A percentile compares a stretch with the other conserved stretches of the same genome.
phyloP scores from a whole-genome alignment of 2,329 filamentous ascomycete species.

The Fusarium sp. region DNA sequence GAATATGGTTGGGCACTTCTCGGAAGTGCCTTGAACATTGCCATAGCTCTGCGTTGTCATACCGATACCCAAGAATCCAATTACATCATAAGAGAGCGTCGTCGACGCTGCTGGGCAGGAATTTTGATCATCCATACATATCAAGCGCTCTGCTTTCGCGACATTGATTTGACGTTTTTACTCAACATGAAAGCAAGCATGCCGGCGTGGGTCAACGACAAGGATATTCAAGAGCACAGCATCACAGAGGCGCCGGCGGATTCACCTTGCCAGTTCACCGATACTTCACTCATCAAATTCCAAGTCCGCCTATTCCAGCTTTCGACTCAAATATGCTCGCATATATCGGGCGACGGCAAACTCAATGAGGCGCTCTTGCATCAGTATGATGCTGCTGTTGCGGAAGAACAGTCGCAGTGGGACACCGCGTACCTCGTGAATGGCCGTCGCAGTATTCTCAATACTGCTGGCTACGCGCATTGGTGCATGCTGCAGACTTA shows the following conservation, averaged over 20 bases:
- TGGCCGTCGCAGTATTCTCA: background rate
- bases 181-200: slow-evolving; percentile 21
- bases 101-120: slow-evolving; percentile 7
- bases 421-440: background rate
- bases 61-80: background rate
- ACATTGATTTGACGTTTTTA: slow-evolving; percentile 15
- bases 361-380: background rate
- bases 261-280: background rate
- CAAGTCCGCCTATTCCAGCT: slow-evolving; percentile 5
- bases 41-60: slow-evolving; percentile 2
- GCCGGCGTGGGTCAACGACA: slow-evolving; percentile 14
- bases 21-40: slow-evolving; percentile 14
- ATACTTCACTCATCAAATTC: slow-evolving; percentile 7
- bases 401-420: slow-evolving; percentile 6
- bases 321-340: background rate
- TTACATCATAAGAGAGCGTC: background rate
- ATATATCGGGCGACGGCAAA: background rate
- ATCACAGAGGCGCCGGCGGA: background rate
- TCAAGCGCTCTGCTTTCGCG: slow-evolving; percentile 13
- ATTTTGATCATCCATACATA: slow-evolving; percentile 9
- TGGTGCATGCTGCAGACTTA: slow-evolving; percentile 24
- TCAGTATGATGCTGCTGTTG: background rate
- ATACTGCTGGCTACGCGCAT: slow-evolving; percentile 12
- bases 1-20: slow-evolving; percentile 25
- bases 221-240: background rate